phyloP scores from a whole-genome alignment of 2,329 filamentous ascomycete species.

The Botrytis galanthina region DNA sequence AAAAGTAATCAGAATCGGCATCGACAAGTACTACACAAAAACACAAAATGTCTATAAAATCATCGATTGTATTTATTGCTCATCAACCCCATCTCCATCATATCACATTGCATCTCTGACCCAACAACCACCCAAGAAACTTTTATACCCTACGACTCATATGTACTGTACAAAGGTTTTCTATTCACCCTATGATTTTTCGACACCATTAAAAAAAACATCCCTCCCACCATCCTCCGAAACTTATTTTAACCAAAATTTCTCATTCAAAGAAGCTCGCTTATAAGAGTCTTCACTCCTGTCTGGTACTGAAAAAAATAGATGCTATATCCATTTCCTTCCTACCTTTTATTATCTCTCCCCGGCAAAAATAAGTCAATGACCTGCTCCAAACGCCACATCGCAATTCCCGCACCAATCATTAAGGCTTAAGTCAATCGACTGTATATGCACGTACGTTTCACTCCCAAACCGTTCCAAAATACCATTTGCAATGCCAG shows the following conservation, averaged over 20 bases:
- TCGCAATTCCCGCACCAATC: background rate
- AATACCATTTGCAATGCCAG: background rate
- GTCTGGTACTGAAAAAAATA: background rate
- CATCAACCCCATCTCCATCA: background rate
- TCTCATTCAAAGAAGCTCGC: background rate
- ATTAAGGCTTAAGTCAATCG: slow-evolving; percentile 4
- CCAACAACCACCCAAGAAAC: background rate
- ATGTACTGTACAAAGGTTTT: background rate
- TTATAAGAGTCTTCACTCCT: background rate
- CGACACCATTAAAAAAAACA: background rate
- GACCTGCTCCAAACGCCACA: background rate
- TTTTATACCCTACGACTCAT: slow-evolving; percentile 14
- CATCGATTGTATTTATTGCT: background rate
- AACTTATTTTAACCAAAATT: background rate
- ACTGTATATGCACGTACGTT: background rate
- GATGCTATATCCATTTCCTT: background rate
- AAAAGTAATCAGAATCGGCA: background rate
- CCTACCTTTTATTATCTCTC: background rate
- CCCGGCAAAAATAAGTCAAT: background rate
- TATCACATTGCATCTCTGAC: background rate
- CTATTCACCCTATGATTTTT: background rate
- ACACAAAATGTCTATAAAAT: background rate
- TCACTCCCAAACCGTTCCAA: background rate
- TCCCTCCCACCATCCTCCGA: too few relatives aligned
- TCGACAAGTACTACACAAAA: background rate